A percentile compares a stretch with the other conserved stretches of the same genome.
These are phyloP conservation scores for Calonectria naviculata DNA, from an alignment of 2,329 filamentous ascomycete genomes.

Conservation along the genomic window DNA sequence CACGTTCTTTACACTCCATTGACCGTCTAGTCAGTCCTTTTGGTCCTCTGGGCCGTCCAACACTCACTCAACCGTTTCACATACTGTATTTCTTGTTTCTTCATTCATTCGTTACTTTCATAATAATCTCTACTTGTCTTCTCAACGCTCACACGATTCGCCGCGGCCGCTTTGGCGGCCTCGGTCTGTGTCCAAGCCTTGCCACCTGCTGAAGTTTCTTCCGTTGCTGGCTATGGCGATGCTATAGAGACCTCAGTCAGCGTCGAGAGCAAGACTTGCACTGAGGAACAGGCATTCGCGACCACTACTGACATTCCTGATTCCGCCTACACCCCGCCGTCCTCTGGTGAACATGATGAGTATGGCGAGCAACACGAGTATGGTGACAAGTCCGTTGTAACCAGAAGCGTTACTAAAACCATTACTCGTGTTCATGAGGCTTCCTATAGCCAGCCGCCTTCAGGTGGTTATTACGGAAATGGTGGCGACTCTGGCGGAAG, in stretches of 20 bases:
- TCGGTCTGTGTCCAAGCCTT: not conserved
- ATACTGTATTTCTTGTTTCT: not conserved
- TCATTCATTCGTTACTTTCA: not conserved
- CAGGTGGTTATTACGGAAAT: not conserved
- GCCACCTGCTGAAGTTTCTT: not conserved
- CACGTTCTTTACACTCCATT: not conserved
- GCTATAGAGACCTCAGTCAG: not conserved
- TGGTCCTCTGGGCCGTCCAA: not conserved
- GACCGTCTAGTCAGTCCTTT: not conserved
- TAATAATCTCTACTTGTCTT: not conserved
- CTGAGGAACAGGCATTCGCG: not conserved
- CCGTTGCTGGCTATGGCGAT: not conserved
- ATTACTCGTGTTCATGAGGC: not conserved
- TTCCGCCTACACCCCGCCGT: not conserved
- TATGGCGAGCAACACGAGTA: no score
- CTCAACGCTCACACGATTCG: not conserved
- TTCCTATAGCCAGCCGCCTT: not conserved
- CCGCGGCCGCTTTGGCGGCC: not conserved
- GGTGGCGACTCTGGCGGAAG: not conserved
- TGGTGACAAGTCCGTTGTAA: not conserved
- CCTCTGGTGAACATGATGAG: not conserved
- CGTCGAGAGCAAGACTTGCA: not conserved
- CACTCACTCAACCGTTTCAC: not conserved
- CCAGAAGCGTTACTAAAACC: no score
- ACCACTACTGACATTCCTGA: not conserved